Percentiles rank a stretch among this genome's conserved stretches.
These are phyloP conservation scores for Solanum microdontum DNA, from an alignment of 257 asterid genomes.

Conservation along the genomic window DNA sequence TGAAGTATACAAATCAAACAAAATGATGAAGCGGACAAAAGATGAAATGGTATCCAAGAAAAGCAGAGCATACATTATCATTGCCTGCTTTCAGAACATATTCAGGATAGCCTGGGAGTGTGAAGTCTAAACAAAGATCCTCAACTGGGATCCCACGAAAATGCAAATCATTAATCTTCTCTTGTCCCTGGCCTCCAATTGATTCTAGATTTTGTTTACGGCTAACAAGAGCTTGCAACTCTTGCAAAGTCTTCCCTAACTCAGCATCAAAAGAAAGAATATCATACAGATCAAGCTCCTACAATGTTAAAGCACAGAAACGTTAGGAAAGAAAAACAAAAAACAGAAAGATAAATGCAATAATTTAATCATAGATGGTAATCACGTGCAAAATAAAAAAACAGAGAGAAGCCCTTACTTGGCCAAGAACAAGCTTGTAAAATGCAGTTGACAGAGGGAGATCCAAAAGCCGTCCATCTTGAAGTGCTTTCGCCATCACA, in stretches of 20 bases:
- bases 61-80: slow-evolving; percentile 40
- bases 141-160: slow-evolving; percentile 74
- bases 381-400: neutral
- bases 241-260: slow-evolving; percentile 80
- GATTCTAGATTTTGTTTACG: slow-evolving; percentile 62
- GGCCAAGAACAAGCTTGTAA: slow-evolving; percentile 78
- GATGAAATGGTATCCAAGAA: neutral
- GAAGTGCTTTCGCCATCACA: slow-evolving; percentile 97
- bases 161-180: slow-evolving; percentile 25
- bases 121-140: slow-evolving; percentile 90
- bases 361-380: neutral
- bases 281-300: slow-evolving; percentile 95
- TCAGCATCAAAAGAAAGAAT: slow-evolving; percentile 66
- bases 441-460: slow-evolving; percentile 78
- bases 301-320: slow-evolving; percentile 4
- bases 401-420: slow-evolving; percentile 29
- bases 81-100: slow-evolving; percentile 64
- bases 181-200: slow-evolving; percentile 33
- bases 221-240: slow-evolving; percentile 77
- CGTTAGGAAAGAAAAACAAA: neutral
- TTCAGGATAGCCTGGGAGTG: slow-evolving; percentile 89
- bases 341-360: neutral
- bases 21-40: neutral
- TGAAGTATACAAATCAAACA: neutral
- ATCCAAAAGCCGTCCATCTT: slow-evolving; percentile 97